Evolutionary conservation across 2,329 filamentous ascomycete genomes (phyloP).

Genomic region (Ustulina deusta): DNA sequence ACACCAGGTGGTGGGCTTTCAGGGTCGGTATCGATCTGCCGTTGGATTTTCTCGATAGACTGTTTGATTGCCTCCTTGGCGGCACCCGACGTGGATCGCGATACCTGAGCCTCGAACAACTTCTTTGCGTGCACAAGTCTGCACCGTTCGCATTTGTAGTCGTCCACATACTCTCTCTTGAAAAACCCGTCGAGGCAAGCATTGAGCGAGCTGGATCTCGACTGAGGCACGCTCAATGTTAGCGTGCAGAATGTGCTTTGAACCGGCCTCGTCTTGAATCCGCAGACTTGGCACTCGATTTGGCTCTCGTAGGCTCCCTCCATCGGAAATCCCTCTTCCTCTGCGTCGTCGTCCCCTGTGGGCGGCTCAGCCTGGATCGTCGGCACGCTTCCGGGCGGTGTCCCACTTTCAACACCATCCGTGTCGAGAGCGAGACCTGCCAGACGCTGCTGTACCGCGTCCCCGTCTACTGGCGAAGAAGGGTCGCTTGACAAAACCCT

Average conservation of each 20-base stretch:
- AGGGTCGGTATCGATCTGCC: slow-evolving; percentile 82
- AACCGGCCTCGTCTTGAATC: slow-evolving; percentile 87
- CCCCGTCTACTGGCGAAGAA: slow-evolving; percentile 45
- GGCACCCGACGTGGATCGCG: slow-evolving; percentile 63
- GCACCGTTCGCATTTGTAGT: slow-evolving; percentile 95
- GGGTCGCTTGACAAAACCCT: slow-evolving; percentile 28
- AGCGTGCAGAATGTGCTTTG: slow-evolving; percentile 90
- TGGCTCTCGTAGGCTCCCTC: slow-evolving; percentile 95
- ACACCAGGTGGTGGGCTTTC: slow-evolving; percentile 80
- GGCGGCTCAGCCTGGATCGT: slow-evolving; percentile 38
- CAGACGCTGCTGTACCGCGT: slow-evolving; percentile 50
- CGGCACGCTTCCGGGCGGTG: slow-evolving; percentile 22
- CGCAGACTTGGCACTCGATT: slow-evolving; percentile 90
- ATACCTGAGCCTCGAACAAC: slow-evolving; percentile 70
- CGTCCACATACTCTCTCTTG: slow-evolving; percentile 95
- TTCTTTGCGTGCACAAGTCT: slow-evolving; percentile 83
- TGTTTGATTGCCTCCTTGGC: slow-evolving; percentile 65
- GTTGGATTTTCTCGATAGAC: slow-evolving; percentile 74
- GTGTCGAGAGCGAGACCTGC: slow-evolving; percentile 46
- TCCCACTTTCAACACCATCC: slow-evolving; percentile 22
- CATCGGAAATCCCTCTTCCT: slow-evolving; percentile 83
- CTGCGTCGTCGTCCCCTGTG: slow-evolving; percentile 53
- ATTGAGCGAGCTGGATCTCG: slow-evolving; percentile 82
- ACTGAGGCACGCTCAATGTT: slow-evolving; percentile 90
- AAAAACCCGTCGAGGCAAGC: slow-evolving; percentile 93